Base-by-base conservation (phyloP, 2,329 filamentous ascomycete genomes). In the Alternaria consortialis region DNA sequence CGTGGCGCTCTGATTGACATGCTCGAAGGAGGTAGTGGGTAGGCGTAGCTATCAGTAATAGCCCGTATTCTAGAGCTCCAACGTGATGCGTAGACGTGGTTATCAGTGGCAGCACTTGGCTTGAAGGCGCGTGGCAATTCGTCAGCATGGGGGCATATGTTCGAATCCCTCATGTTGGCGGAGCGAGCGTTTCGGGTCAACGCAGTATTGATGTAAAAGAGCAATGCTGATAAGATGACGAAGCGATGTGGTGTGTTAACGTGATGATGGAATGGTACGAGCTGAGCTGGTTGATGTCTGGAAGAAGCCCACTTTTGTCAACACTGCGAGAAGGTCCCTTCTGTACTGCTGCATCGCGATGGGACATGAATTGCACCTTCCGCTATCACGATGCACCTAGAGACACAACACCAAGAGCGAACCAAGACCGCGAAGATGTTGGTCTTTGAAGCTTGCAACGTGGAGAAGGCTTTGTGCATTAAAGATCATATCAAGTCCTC, bases 401-500 rank as follows among this genome's bases (percentile, higher is more conserved):
- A 15, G 5, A 36, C 7, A 17, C 32, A 50, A 25, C 23, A 34
- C 34, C 36, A 56, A 51, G 44, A 36, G 54, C 20, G 29, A 48
- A 36, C 32, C 20, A 50, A 25, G 15, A 37, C 9, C 32, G 17
- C 46, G 20, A 34, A 50, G 13, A 37, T 37, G 20, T 23, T 27
- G 27, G 27, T 36, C 27, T 36, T 36, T 8, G n/a, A 27, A n/a
- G 6, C 20, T 12, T 12, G 25, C 11, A 25, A 25, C 8, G 46
- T n/a, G 20, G 32, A n/a, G 23, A 36, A n/a, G 34, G 32, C 20
- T 13, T 36, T n/a, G 32, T 44, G 29, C 29, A 12, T 52, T 36
- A 25, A 32, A 43, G n/a, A 29, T 51, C 40, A 61, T 40, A 64
- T 17, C 47, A 74, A 60, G 46, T 73, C 70, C 32, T 68, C 68